phyloP scores from a whole-genome alignment of 2,329 filamentous ascomycete genomes.

The Rugonectria rugulosa region DNA sequence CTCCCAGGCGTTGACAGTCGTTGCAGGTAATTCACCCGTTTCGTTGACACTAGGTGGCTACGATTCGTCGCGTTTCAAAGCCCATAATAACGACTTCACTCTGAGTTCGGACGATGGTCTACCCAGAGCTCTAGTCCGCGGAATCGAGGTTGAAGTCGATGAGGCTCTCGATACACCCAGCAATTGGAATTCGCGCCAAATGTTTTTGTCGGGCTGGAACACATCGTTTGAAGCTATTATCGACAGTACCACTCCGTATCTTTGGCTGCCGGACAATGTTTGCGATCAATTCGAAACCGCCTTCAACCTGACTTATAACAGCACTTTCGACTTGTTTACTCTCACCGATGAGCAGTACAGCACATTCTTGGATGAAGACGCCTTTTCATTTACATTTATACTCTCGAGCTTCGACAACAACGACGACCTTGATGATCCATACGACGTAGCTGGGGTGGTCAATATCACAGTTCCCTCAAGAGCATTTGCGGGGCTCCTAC shows the following conservation, averaged over 20 bases:
- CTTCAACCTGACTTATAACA: conserved; percentile 72
- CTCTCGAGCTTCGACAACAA: conserved; percentile 63
- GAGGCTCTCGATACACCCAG: conserved; percentile 37
- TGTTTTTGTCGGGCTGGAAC: conserved; percentile 53
- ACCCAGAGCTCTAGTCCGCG: conserved; percentile 67
- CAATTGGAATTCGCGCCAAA: conserved; percentile 50
- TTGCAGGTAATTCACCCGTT: conserved; percentile 50
- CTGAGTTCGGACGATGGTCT: conserved; percentile 62
- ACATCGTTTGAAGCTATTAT: conserved; percentile 61
- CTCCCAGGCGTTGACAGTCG: conserved; percentile 18
- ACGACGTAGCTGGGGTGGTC: conserved; percentile 58
- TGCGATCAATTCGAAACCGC: conserved; percentile 71
- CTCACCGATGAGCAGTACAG: conserved; percentile 65
- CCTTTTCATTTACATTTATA: conserved; percentile 64
- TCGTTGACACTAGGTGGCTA: conserved; percentile 76
- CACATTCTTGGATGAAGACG: conserved; percentile 51
- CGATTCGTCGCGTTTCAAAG: conserved; percentile 67
- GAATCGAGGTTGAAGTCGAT: conserved; percentile 53
- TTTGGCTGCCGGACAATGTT: conserved; percentile 67
- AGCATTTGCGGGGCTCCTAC: conserved; percentile 58
- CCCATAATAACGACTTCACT: conserved; percentile 67
- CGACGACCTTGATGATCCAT: conserved; percentile 59
- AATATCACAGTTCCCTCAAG: conserved; percentile 63
- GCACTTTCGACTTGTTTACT: conserved; percentile 68
- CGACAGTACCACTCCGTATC: conserved; percentile 69